These are phyloP conservation scores for Limonium bicolor DNA, from an alignment of 148 eudicot species.

Conservation along the genomic window DNA sequence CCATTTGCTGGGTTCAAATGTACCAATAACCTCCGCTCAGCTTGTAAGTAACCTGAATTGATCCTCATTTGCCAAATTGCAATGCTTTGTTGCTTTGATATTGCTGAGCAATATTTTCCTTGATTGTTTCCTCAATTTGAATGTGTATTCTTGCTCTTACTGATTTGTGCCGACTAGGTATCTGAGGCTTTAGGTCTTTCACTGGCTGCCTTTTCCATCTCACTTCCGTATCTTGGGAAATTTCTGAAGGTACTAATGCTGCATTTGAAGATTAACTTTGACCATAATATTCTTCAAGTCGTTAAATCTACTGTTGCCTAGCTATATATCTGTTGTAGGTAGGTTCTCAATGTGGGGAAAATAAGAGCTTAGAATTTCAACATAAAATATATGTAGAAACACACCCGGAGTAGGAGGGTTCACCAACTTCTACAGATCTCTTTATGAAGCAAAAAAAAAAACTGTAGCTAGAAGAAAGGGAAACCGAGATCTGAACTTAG, in stretches of 20 bases:
- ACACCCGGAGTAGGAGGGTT: too few species aligned
- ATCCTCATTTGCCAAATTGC: background rate
- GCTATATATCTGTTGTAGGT: background rate
- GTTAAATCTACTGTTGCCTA: background rate
- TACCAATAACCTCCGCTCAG: constrained; percentile 54
- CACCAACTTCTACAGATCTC: too few species aligned
- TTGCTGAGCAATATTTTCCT: background rate
- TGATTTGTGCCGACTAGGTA: constrained; percentile 24
- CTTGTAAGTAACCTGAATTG: constrained; percentile 56
- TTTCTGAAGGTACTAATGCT: constrained; percentile 61
- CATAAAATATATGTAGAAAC: too few species aligned
- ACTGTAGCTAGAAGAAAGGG: too few species aligned
- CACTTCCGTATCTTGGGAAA: constrained; percentile 55
- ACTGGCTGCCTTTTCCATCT: constrained; percentile 60
- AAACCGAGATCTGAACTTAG: too few species aligned
- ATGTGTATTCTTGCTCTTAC: background rate
- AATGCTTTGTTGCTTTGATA: background rate
- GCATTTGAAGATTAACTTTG: too few species aligned
- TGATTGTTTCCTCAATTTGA: background rate
- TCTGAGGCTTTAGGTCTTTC: constrained; percentile 87
- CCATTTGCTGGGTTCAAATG: constrained; percentile 57
- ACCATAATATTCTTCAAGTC: too few species aligned
- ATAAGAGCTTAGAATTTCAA: too few species aligned
- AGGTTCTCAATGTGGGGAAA: too few species aligned
- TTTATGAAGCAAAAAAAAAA: too few species aligned